Evolutionary conservation across 805 yeast genomes (phyloP).

Genomic region (Monosporozyma aquatica): DNA sequence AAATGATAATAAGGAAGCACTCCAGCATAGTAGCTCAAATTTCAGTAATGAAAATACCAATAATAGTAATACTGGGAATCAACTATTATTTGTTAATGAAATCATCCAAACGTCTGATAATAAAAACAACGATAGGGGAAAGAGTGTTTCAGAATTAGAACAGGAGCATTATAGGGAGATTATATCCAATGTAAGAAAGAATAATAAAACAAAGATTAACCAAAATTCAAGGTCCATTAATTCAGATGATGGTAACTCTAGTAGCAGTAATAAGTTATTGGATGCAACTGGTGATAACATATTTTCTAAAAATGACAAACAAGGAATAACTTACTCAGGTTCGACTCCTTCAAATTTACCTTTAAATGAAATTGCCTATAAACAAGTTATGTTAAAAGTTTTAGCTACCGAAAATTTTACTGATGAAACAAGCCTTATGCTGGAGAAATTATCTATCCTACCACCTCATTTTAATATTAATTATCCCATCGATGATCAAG

Average conservation of each 20-base stretch:
- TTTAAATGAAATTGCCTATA: slow-evolving; percentile 18
- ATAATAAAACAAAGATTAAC: not conserved
- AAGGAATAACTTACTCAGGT: not conserved
- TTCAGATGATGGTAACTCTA: not conserved
- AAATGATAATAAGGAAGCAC: not conserved
- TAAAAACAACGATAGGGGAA: not conserved
- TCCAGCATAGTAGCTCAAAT: too few relatives aligned
- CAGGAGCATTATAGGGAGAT: slow-evolving; percentile 4
- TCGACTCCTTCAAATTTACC: not conserved
- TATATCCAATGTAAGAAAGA: slow-evolving; percentile 2
- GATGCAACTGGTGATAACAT: not conserved
- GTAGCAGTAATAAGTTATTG: not conserved
- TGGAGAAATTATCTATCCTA: slow-evolving; percentile 39
- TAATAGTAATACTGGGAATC: not conserved
- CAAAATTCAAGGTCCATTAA: not conserved
- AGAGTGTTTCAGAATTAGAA: not conserved
- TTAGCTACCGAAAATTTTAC: slow-evolving; percentile 28
- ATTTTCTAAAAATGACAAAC: not conserved
- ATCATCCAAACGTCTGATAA: not conserved
- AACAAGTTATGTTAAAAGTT: slow-evolving; percentile 24
- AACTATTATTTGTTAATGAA: not conserved
- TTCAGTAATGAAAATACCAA: not conserved
- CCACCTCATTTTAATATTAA: slow-evolving; percentile 58
- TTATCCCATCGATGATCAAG: slow-evolving; percentile 67
- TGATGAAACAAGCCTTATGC: slow-evolving; percentile 21